Evolutionary conservation across 2,329 filamentous ascomycete genomes (phyloP), one percentile per base, ranked within the genome.

Genomic region (Colletotrichum lentis): DNA sequence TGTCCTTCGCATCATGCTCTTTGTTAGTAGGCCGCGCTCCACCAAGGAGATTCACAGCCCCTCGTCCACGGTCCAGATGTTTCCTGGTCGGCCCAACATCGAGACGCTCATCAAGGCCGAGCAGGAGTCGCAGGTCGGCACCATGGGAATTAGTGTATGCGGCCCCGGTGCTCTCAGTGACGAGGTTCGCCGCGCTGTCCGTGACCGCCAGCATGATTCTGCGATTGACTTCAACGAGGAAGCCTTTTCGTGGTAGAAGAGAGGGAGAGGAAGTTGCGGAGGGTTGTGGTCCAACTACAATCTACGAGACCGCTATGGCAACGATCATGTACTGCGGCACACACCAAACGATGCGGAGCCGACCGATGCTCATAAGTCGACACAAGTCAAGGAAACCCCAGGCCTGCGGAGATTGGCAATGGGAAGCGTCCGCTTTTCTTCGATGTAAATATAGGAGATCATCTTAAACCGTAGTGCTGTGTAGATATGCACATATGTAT

Each of bases 11-110:
- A 91, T 94, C 77, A 87, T 93, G 81, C 86, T 94, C 62, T 94
- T 94, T 77, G 90, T 94, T 73, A 92, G 89, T 71, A 83, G 91
- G 65, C 91, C 90, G 6, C 84, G 90, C 47, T 91, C 88, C 55
- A 93, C 89, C 53, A 93, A 93, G 82, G 91, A 94, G 78, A 93
- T 94, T 62, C 90, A 93, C 81, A 91, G 88, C 72, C 91, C 91
- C 2, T 91, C 88, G 43, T 86, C 89, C 1, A 93, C 90, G 20
- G 91, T 95, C 14, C 91, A 94, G 77, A 94, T 94, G 91, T 93
- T 93, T 83, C 91, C 91, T 5, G 91, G 91, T 18, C 84, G 91
- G 72, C 91, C 91, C 20, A 92, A 93, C 76, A 88, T 93, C 60
- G 86, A 90, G 71, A 91, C 90, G 1, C 82, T 94, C 18, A 81